Evolutionary conservation across 352 stramenopile genomes (phyloP), one percentile per base, ranked within the genome.

Genomic region (Phytophthora sansomeana): DNA sequence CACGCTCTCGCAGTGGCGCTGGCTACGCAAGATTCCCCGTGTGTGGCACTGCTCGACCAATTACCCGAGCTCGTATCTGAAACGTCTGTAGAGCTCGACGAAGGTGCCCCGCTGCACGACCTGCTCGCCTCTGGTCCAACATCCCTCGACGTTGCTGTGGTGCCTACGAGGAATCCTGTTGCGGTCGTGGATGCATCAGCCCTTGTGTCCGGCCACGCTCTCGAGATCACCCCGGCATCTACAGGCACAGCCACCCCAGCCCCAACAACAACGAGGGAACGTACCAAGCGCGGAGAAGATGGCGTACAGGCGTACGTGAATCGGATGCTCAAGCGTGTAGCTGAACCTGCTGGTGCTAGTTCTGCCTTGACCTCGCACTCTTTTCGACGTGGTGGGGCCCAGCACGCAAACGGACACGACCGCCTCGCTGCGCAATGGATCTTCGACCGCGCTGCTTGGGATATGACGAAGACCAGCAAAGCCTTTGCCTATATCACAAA

Each of bases 381-480:
- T 1, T 75, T 80, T 6, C 47, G 58, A 0, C 64, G 67, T 4
- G 70, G 69, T 1, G 66, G 58, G 0, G 58, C 56, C 0, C 58
- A 82, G 35, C 54, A 75, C n/a, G 63, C 65, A 0, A 77, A 81
- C 30, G 49, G 48, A 0, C 53, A 66, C 13, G 28, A 65, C 1
- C 39, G 44, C 0, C 48, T 75, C 4, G 51, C 52, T 7, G 21
- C 58, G 0, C 66, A 72, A 11, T 85, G 66, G 58, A 78, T 72
- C 26, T 75, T 81, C 7, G 59, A 82, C 19, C 54, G 72, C 0
- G 64, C 67, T 1, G 4, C 58, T 0, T 77, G 70, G 67, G 75
- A 80, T 39, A 62, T 78, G 63, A 69, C 11, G 1, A 63, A 57
- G 1, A 68, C 39, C 0, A 80, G 67, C 52, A 80, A 78, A 33